Conservation (phyloP, 106 monocot genomes). For the Platanthera zijinensis region DNA sequence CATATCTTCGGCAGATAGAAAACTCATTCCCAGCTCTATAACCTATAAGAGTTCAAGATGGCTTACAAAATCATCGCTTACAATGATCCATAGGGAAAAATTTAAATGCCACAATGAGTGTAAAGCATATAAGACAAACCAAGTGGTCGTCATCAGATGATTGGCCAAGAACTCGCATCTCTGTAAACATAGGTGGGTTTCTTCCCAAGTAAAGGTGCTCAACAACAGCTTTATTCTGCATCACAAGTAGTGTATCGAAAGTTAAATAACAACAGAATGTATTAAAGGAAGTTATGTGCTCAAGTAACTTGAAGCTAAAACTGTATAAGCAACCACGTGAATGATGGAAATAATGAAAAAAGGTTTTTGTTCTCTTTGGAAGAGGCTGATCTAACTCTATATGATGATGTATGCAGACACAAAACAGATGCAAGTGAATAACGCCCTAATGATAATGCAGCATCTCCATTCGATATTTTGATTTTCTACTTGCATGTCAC, state of each 20-base stretch:
- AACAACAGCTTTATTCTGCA: conserved; percentile 71
- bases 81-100: neutral
- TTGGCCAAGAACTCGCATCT: conserved; percentile 67
- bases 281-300: neutral
- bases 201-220: conserved; percentile 86
- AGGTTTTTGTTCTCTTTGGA: neutral
- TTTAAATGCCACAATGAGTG: neutral
- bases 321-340: neutral
- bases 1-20: conserved; percentile 84
- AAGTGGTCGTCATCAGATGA: conserved; percentile 89
- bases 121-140: conserved; percentile 28
- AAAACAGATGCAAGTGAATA: too few species aligned
- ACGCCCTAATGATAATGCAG: too few species aligned
- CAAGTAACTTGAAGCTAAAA: neutral
- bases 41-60: conserved; percentile 38
- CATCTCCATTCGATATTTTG: too few species aligned
- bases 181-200: conserved; percentile 77
- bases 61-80: neutral
- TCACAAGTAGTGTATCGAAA: neutral
- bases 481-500: too few species aligned
- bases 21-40: conserved; percentile 83
- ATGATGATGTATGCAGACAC: too few species aligned
- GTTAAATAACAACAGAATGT: neutral
- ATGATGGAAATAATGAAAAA: neutral
- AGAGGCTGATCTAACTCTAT: too few species aligned